Evolutionary conservation across 345 rosid genomes (phyloP).

Genomic region (Bruguiera gymnorhiza): DNA sequence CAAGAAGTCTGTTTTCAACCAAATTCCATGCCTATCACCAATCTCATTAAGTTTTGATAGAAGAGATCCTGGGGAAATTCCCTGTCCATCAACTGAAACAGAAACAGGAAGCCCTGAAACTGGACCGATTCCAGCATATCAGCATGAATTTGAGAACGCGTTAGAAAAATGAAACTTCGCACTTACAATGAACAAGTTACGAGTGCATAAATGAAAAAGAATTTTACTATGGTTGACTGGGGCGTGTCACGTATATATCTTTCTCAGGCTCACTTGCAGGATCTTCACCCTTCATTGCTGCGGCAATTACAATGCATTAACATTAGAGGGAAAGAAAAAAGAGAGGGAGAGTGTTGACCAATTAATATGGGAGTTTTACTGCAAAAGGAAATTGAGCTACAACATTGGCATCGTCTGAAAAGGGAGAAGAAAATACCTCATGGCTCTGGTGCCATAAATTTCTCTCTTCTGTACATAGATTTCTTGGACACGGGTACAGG

Average conservation of each 20-base stretch:
- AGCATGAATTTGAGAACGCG: conserved; percentile 17
- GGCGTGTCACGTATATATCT: conserved; percentile 96
- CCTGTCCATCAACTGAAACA: conserved; percentile 61
- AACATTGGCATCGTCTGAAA: too few species aligned
- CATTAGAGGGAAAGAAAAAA: not conserved
- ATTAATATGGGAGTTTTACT: too few species aligned
- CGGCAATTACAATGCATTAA: too few species aligned
- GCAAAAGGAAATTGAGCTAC: too few species aligned
- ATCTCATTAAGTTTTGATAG: conserved; percentile 65
- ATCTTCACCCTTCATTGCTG: conserved; percentile 46
- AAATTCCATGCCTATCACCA: conserved; percentile 79
- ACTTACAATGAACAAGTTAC: not conserved
- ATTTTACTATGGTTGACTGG: conserved; percentile 55
- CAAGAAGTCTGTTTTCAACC: conserved; percentile 93
- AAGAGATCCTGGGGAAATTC: conserved; percentile 72
- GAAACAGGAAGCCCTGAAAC: conserved; percentile 77
- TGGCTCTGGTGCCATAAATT: conserved; percentile 95
- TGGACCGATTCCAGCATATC: conserved; percentile 69
- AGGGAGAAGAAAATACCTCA: conserved; percentile 28
- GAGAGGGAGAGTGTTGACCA: too few species aligned
- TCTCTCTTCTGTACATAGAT: conserved; percentile 90
- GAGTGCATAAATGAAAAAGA: not conserved
- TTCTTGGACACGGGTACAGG: conserved; percentile 91
- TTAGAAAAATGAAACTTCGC: not conserved
- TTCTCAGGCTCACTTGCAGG: conserved; percentile 84